Evolutionary conservation across 225 moss, liverwort and hornwort genomes (phyloP).

Genomic region (Marchantia paleacea): DNA sequence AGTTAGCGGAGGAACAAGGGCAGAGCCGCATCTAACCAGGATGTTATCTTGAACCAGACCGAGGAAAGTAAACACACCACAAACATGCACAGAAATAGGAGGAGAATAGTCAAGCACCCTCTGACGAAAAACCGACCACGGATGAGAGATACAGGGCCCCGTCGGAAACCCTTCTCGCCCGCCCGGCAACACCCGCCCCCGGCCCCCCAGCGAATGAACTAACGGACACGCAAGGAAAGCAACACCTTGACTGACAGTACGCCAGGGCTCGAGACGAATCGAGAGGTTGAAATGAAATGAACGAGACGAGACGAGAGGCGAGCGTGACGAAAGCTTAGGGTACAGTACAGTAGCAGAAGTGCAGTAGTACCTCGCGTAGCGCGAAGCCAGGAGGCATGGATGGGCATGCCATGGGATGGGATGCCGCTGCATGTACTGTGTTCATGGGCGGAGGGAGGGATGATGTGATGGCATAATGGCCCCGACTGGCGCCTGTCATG

Average conservation of each 20-base stretch:
- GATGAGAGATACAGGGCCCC: neutral
- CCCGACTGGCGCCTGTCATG: conserved; percentile 9
- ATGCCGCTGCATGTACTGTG: neutral
- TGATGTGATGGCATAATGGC: neutral
- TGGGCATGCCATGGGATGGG: neutral
- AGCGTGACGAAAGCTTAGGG: conserved; percentile 9
- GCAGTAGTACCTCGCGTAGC: neutral
- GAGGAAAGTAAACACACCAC: neutral
- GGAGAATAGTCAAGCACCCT: neutral
- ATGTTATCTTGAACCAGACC: too few species aligned
- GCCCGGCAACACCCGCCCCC: neutral
- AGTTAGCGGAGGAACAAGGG: too few species aligned
- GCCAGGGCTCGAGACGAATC: neutral
- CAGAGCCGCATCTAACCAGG: too few species aligned
- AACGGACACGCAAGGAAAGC: neutral
- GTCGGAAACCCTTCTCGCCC: neutral
- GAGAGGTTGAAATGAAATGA: conserved; percentile 1
- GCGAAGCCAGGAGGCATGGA: neutral
- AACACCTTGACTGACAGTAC: neutral
- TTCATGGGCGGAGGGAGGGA: too few species aligned
- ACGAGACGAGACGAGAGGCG: neutral
- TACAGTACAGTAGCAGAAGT: neutral
- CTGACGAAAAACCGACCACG: neutral
- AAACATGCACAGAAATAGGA: neutral
- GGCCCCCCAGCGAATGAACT: neutral